A percentile compares a stretch with the other conserved stretches of the same genome.
Evolutionary conservation across 1,139 yeast species (phyloP).

Genomic region (Chernovozyma aurita): DNA sequence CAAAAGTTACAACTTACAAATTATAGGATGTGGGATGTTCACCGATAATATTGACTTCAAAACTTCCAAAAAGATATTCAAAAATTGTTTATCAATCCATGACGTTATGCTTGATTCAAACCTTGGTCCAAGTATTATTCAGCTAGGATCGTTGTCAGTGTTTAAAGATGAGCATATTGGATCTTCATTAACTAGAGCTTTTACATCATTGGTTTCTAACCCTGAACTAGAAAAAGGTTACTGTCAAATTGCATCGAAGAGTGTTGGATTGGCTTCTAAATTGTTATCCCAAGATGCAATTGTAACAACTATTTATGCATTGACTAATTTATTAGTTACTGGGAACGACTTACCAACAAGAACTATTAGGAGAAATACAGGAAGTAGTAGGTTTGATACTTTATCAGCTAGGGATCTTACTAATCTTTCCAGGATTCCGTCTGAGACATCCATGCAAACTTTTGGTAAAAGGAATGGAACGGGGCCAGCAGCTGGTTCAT

Average conservation of each 20-base stretch:
- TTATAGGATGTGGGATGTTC: slow-evolving; percentile 41
- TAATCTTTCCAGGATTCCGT: not conserved
- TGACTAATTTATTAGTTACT: slow-evolving; percentile 68
- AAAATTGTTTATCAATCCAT: slow-evolving; percentile 35
- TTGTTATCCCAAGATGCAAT: slow-evolving; percentile 70
- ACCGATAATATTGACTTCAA: slow-evolving; percentile 35
- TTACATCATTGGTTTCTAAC: slow-evolving; percentile 45
- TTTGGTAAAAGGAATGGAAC: not conserved
- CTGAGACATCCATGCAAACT: not conserved
- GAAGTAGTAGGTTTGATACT: slow-evolving; percentile 9
- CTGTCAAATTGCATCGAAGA: slow-evolving; percentile 33
- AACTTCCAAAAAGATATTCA: slow-evolving; percentile 31
- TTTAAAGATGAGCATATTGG: slow-evolving; percentile 44
- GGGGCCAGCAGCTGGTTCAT: not conserved
- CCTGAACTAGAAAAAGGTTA: slow-evolving; percentile 31
- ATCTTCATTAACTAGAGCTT: slow-evolving; percentile 43
- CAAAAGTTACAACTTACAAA: slow-evolving; percentile 35
- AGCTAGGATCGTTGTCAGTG: slow-evolving; percentile 53
- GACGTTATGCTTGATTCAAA: slow-evolving; percentile 42
- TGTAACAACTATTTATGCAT: slow-evolving; percentile 81
- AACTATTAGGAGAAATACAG: slow-evolving; percentile 21
- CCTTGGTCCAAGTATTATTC: slow-evolving; percentile 46
- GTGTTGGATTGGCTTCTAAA: slow-evolving; percentile 43
- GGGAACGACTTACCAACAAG: slow-evolving; percentile 34
- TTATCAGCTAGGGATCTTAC: too few relatives aligned